Evolutionary conservation across 345 rosid species (phyloP).

Genomic region (Pistacia integerrima): DNA sequence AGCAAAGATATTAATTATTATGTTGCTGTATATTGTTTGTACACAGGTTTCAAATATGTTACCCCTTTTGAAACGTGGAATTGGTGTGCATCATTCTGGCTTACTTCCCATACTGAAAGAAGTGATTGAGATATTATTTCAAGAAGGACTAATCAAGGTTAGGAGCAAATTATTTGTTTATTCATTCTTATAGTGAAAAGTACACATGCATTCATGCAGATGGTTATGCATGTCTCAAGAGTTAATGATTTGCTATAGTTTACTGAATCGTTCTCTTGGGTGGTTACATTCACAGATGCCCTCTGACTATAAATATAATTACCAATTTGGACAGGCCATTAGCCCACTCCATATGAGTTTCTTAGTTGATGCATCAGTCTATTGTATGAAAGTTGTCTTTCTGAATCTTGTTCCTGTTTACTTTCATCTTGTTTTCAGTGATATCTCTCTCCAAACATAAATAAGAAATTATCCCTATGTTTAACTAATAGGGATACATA

Average conservation of each 20-base stretch:
- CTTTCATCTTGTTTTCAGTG: neutral
- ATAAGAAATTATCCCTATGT: neutral
- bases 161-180: constrained; percentile 14
- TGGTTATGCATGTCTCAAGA: neutral
- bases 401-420: neutral
- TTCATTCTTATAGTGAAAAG: neutral
- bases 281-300: neutral
- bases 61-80: constrained; percentile 96
- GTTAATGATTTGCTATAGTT: neutral
- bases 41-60: constrained; percentile 85
- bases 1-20: neutral
- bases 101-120: constrained; percentile 97
- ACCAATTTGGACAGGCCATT: neutral
- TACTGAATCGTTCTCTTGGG: neutral
- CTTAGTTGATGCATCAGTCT: neutral
- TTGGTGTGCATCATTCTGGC: constrained; percentile 99
- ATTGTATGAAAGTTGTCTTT: neutral
- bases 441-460: neutral
- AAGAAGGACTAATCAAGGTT: constrained; percentile 98
- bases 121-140: constrained; percentile 96
- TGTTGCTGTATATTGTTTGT: constrained; percentile 5
- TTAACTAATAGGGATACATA: neutral
- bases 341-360: neutral
- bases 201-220: neutral
- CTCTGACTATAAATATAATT: neutral